Evolutionary conservation across 768 basidiomycete species (phyloP).

Genomic region (Psilocybe sp.): DNA sequence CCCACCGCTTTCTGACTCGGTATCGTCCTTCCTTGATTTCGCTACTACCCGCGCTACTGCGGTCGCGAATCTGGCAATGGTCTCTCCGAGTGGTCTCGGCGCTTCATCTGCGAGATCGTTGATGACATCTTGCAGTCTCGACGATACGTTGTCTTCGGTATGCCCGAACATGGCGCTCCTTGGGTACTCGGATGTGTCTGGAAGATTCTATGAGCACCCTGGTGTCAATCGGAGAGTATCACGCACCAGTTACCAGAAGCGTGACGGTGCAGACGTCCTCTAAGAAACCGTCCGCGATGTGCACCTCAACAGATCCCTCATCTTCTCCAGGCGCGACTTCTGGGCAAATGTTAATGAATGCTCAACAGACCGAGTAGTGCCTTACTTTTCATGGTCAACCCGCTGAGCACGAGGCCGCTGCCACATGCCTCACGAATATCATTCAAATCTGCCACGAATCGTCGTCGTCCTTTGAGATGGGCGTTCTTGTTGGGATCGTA

Average conservation of each 20-base stretch:
- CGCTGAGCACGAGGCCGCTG: constrained; percentile 32
- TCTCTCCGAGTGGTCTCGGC: constrained; percentile 42
- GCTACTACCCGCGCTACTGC: constrained; percentile 24
- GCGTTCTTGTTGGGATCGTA: constrained; percentile 35
- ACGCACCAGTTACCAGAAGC: constrained; percentile 50
- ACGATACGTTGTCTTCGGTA: constrained; percentile 40
- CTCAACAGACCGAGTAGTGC: constrained; percentile 12
- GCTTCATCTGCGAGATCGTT: constrained; percentile 40
- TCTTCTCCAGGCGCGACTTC: constrained; percentile 57
- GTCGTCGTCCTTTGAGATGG: constrained; percentile 52
- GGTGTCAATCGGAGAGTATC: background rate
- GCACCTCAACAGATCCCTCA: constrained; percentile 59
- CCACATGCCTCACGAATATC: constrained; percentile 39
- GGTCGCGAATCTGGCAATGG: constrained; percentile 41
- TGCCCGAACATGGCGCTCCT: constrained; percentile 51
- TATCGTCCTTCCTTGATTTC: constrained; percentile 9
- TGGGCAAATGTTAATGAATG: constrained; percentile 20
- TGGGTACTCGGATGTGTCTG: constrained; percentile 71
- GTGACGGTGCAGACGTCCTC: constrained; percentile 35
- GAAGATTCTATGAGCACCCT: background rate
- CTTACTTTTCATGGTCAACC: constrained; percentile 40
- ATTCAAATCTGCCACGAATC: constrained; percentile 55
- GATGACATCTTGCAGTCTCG: constrained; percentile 38
- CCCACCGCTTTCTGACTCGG: constrained; percentile 27
- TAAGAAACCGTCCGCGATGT: constrained; percentile 31